A percentile compares a stretch with the other conserved stretches of the same genome.
Evolutionary conservation across 106 monocot species (phyloP).

Genomic region (Agapanthus africanus): DNA sequence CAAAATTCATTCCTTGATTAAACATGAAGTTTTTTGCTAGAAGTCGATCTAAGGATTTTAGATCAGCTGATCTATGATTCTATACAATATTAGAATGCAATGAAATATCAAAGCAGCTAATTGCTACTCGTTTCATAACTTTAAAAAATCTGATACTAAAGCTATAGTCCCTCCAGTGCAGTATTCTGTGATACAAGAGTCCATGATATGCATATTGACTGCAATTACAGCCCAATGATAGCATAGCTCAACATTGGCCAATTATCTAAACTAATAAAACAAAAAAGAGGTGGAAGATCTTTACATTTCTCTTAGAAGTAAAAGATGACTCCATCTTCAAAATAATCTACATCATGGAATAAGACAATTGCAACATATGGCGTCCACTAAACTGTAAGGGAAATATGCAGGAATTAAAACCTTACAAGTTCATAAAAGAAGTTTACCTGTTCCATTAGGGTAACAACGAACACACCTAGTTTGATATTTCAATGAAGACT

Average conservation of each 20-base stretch:
- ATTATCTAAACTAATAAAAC: neutral
- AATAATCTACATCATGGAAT: neutral
- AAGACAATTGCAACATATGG: neutral
- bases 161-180: too few species aligned
- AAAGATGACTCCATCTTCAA: neutral
- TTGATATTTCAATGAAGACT: conserved; percentile 97
- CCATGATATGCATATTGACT: too few species aligned
- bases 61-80: too few species aligned
- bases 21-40: too few species aligned
- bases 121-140: too few species aligned
- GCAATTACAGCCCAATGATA: too few species aligned
- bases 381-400: neutral
- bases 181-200: too few species aligned
- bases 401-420: neutral
- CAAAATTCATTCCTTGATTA: too few species aligned
- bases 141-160: too few species aligned
- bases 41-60: too few species aligned
- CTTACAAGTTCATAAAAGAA: neutral
- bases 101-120: too few species aligned
- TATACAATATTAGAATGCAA: too few species aligned
- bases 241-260: neutral
- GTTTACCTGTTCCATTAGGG: conserved; percentile 92
- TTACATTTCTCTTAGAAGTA: neutral
- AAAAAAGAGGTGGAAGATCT: neutral
- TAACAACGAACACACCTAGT: conserved; percentile 96